A percentile compares a stretch with the other conserved stretches of the same genome.
Conservation (phyloP, 768 basidiomycete species). For the Rhizopogon rudus region DNA sequence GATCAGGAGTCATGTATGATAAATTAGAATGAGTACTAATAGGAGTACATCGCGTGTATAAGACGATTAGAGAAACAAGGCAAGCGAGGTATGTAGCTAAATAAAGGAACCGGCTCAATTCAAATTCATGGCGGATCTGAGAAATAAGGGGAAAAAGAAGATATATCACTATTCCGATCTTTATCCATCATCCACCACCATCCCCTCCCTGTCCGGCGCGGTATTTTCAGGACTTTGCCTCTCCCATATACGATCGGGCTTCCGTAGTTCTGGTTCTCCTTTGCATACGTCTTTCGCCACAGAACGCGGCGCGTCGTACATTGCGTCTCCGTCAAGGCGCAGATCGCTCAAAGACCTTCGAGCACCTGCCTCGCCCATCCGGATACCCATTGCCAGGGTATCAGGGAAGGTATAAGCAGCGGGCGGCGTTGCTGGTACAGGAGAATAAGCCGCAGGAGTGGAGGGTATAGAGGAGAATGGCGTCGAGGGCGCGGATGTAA, state of each 20-base stretch:
- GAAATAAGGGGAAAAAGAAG: background rate
- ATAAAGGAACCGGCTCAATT: background rate
- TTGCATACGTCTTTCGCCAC: background rate
- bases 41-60: background rate
- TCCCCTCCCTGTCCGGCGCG: background rate
- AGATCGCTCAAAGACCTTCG: conserved; percentile 27
- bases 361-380: conserved; percentile 20
- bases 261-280: background rate
- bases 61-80: background rate
- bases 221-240: background rate
- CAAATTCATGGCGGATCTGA: background rate
- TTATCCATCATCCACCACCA: conserved; percentile 1
- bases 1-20: background rate
- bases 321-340: conserved; percentile 18
- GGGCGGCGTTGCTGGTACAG: conserved; percentile 2
- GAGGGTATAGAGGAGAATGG: conserved; percentile 27
- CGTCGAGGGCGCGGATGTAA: conserved; percentile 26
- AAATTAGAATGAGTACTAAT: background rate
- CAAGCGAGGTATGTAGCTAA: background rate
- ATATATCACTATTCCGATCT: background rate
- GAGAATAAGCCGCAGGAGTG: conserved; percentile 13
- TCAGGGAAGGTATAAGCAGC: conserved; percentile 21
- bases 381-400: conserved; percentile 19
- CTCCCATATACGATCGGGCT: conserved; percentile 1
- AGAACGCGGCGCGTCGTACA: background rate